Evolutionary conservation across 331 rosid species (phyloP), one percentile per base, ranked within the genome.

Genomic region (Dryas integrifolia): DNA sequence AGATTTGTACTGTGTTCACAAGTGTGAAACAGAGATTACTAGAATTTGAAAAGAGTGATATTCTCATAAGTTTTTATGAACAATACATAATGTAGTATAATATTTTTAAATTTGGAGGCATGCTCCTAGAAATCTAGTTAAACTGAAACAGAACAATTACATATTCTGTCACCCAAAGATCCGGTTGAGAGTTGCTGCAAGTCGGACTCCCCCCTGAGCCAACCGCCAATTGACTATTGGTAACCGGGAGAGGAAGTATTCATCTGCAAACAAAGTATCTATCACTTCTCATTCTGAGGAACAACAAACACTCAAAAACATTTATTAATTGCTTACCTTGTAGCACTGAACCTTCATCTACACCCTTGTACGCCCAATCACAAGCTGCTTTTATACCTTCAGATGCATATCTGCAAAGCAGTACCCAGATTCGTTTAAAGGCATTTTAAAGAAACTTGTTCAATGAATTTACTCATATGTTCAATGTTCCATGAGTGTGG

Each of bases 171-270:
- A 78, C 16, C 79, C 77, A 35, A 91, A 89, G 12, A 89, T 81
- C n/a, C 84, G 88, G 77, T 92, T 92, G 52, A 90, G 90, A 26
- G 82, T 77, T 30, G 97, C 96, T 45, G 97, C 96, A 85, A 92
- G 79, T 52, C 98, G 88, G 69, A 90, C 95, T 67, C 92, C 98
- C 14, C 85, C 98, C 84, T 92, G 96, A 39, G 96, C 96, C 70
- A 90, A 72, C 43, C 96, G 82, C 82, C 53, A 40, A 45, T 85
- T 79, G 49, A 92, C 88, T 15, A 74, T 65, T 6, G 96, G 96
- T 49, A 57, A 68, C 41, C 96, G 96, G 49, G 96, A 85, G 46
- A 71, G 83, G 80, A 92, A 92, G 82, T 90, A 92, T 21, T 80
- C 81, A 87, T 90, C 98, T 92, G 88, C 82, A 72, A 14, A n/a